phyloP scores from a whole-genome alignment of 75 land plant genomes.

The Selaginella tamariscina region DNA sequence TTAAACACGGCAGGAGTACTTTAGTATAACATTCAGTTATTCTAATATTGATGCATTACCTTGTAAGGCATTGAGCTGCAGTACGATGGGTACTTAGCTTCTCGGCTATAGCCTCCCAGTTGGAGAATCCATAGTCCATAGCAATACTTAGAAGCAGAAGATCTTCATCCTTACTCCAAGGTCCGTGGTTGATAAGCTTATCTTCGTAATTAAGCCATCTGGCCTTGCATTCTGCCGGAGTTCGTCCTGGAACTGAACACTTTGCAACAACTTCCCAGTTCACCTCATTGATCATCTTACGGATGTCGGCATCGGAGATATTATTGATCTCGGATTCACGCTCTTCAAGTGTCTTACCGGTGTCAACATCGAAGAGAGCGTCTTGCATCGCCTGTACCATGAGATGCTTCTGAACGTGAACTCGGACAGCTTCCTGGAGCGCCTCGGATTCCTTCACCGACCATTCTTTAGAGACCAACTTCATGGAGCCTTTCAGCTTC shows the following conservation, averaged over 20 bases:
- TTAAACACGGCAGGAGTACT: too few relatives aligned
- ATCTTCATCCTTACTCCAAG: conserved; percentile 73
- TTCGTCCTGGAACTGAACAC: neutral
- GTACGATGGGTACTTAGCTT: conserved; percentile 58
- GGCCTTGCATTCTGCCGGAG: neutral
- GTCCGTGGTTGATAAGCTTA: conserved; percentile 43
- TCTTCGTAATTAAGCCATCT: conserved; percentile 87
- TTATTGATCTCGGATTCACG: neutral
- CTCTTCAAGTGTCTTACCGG: neutral
- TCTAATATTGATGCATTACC: too few relatives aligned
- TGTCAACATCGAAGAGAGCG: neutral
- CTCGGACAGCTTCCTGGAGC: conserved; percentile 61
- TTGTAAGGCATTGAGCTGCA: conserved; percentile 69
- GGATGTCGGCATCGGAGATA: neutral
- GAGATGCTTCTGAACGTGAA: conserved; percentile 62
- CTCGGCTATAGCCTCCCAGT: conserved; percentile 66
- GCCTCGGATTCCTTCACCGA: conserved; percentile 48
- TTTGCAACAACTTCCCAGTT: neutral
- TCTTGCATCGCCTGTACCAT: conserved; percentile 40
- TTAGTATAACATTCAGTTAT: too few relatives aligned
- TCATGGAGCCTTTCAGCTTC: conserved; percentile 33
- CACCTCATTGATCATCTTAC: neutral
- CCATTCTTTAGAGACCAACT: conserved; percentile 40
- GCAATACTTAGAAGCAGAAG: conserved; percentile 51
- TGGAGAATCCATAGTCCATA: conserved; percentile 37